Percentiles rank a stretch among this genome's conserved stretches.
Conservation (phyloP, 83 land plant genomes). For the Thuja plicata region DNA sequence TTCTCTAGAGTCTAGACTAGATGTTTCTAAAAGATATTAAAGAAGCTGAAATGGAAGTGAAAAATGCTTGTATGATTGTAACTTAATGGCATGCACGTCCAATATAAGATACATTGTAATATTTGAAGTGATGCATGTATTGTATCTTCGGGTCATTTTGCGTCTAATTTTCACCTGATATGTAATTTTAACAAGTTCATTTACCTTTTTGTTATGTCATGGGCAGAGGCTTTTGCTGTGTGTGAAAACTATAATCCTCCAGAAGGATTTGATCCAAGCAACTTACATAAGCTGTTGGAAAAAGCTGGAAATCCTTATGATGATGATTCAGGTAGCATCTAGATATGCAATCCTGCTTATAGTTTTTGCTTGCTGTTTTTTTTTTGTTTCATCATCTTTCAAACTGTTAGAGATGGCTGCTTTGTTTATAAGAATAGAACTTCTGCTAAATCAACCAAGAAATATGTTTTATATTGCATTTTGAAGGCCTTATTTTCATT, state of each 20-base stretch:
- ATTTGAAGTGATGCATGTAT: background rate
- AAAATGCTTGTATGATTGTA: background rate
- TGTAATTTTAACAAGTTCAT: background rate
- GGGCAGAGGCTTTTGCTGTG: constrained; percentile 95
- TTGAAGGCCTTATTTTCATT: background rate
- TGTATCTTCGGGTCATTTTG: background rate
- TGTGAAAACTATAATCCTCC: constrained; percentile 95
- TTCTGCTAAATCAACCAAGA: background rate
- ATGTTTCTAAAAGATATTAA: background rate
- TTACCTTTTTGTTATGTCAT: background rate
- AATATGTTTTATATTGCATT: background rate
- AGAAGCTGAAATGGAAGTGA: background rate
- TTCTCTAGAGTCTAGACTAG: background rate
- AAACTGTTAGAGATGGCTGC: background rate
- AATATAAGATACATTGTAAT: background rate
- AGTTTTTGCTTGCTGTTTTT: background rate
- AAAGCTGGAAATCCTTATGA: constrained; percentile 78
- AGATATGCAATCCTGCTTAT: background rate
- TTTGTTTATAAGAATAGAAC: background rate
- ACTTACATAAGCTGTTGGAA: constrained; percentile 81
- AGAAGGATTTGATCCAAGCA: constrained; percentile 77
- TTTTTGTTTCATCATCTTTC: background rate
- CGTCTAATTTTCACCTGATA: background rate
- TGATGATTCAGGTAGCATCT: constrained; percentile 54
- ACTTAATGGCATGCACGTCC: background rate